Percentiles rank a stretch among this genome's conserved stretches.
These are phyloP conservation scores for Zizania latifolia DNA, from an alignment of 176 grass and related monocot genomes.

Conservation along the genomic window DNA sequence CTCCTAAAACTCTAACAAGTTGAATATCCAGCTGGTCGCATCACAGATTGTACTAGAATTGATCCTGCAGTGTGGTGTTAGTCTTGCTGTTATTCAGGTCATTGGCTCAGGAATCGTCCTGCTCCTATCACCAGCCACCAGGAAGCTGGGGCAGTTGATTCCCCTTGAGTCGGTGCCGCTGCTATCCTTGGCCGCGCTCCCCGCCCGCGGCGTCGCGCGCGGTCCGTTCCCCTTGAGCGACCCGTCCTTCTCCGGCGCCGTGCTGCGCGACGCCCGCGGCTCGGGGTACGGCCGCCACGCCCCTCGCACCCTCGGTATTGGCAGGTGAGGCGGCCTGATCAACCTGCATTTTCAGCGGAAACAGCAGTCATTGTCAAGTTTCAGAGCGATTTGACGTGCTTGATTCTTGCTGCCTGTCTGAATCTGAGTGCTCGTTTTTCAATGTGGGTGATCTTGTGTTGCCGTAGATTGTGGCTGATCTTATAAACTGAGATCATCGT, in stretches of 20 bases:
- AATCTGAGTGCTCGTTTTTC: neutral
- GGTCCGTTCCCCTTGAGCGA: constrained; percentile 39
- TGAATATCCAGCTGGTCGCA: too few species aligned
- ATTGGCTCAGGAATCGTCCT: neutral
- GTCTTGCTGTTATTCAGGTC: neutral
- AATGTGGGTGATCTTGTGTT: neutral
- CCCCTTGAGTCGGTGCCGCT: neutral
- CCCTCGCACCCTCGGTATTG: neutral
- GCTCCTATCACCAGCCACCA: neutral
- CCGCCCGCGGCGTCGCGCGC: too few species aligned
- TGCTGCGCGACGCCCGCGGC: neutral
- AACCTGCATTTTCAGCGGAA: neutral
- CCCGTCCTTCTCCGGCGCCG: constrained; percentile 25
- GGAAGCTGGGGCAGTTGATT: neutral
- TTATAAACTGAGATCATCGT: neutral
- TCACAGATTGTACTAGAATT: too few species aligned
- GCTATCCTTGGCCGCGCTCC: neutral
- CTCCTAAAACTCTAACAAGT: too few species aligned
- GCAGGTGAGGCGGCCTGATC: constrained; percentile 7
- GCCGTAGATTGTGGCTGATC: neutral
- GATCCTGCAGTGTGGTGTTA: neutral
- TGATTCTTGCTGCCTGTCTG: neutral
- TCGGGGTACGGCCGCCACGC: constrained; percentile 33
- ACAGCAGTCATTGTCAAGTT: neutral
- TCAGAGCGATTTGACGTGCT: neutral